Evolutionary conservation across 2,329 filamentous ascomycete genomes (phyloP).

Genomic region (Fusarium sp.): DNA sequence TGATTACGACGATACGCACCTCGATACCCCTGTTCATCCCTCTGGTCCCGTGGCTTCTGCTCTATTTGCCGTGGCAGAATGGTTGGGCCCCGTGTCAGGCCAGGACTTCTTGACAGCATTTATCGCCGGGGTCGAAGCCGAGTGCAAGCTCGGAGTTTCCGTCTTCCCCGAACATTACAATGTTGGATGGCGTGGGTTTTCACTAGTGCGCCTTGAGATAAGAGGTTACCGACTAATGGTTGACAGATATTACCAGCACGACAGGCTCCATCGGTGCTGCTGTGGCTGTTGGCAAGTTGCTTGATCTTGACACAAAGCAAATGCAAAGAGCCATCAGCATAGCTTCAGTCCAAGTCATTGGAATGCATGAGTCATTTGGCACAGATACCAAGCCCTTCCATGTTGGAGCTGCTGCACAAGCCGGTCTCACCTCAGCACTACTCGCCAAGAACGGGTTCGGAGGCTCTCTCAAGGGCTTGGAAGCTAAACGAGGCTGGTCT

Average conservation of each 20-base stretch:
- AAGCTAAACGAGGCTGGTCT: conserved; percentile 2
- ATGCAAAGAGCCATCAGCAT: conserved; percentile 6
- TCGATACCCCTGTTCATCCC: conserved; percentile 5
- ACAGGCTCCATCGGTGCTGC: conserved; percentile 1
- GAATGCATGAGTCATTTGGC: background rate
- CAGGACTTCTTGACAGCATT: conserved; percentile 1
- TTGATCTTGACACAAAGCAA: background rate
- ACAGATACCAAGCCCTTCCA: conserved; percentile 10
- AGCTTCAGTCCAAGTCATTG: conserved; percentile 2
- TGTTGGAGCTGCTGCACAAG: conserved; percentile 1
- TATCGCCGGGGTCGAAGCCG: background rate
- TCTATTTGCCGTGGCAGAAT: background rate
- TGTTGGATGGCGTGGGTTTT: conserved; percentile 1
- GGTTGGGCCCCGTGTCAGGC: background rate
- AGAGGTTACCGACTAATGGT: background rate
- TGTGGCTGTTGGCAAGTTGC: background rate
- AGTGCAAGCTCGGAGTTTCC: conserved; percentile 4
- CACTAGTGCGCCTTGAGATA: too few relatives aligned
- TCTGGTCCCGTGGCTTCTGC: conserved; percentile 3
- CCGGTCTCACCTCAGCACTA: background rate
- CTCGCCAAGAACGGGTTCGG: conserved; percentile 6
- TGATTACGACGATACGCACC: background rate
- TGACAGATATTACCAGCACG: background rate
- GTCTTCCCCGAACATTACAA: conserved; percentile 4
- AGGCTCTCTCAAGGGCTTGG: background rate